Evolutionary conservation across 805 yeast genomes (phyloP), one percentile per base, ranked within the genome.

Genomic region (Myxozyma nipponensis): DNA sequence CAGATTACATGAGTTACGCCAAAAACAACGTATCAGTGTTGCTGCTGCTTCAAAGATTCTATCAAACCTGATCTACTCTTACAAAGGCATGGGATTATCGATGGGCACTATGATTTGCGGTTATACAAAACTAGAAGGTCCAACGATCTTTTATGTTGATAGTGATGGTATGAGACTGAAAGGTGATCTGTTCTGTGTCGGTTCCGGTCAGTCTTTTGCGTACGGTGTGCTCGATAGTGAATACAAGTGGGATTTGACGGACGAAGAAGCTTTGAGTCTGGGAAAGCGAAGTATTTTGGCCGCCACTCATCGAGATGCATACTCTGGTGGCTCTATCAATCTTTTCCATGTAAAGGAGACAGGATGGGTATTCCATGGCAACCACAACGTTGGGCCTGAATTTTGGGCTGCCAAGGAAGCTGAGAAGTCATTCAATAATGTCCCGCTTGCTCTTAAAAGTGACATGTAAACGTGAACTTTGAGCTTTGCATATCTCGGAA

Each of bases 41-140:
- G 93, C 96, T 28, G 96, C 98, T 9, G 98, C 98, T 7, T 86
- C 95, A 26, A 93, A 93, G 73, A 90, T 93, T 57, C 76, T 93
- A 63, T 76, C 91, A 49, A 93, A 93, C 41, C 77, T 91, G 70
- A 93, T 90, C 19, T 93, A 90, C 70, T 80, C 82, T 61, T 93
- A 93, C 74, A 93, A 93, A 72, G 98, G 98, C 47, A 86, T 90
- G 81, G 98, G 98, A n/a, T 77, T 93, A 55, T 85, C 95, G 13
- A 93, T 93, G 98, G 98, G 98, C 69, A 93, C 98, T 2, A 93
- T 93, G 98, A 77, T 93, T 61, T 93, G 98, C 76, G 98, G 98
- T 22, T 87, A 84, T 70, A 91, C 98, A 22, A 83, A 86, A 65
- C 86, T 87, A 63, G 97, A 90, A 67, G 96, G 96, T 17, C 98